Base-by-base conservation (phyloP, 768 basidiomycete genomes). In the Hirschioporus abietinus region DNA sequence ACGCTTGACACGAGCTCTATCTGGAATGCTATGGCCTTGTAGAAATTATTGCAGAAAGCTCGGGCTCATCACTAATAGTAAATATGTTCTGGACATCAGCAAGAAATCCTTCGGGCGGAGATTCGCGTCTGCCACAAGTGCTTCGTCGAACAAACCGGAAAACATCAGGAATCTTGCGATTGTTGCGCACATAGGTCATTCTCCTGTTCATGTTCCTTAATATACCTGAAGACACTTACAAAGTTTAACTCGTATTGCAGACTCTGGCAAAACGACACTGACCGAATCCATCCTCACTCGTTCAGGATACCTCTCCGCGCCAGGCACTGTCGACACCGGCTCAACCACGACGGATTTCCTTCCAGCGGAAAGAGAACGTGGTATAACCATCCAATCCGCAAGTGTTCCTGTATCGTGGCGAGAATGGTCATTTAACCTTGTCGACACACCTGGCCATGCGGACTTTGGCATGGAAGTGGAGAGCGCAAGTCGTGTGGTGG, bases 381-480 rank as follows among this genome's bases (percentile, higher is more conserved):
- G 93, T 7, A 96, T 96, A 68, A 96, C 94, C 3, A 92, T 96
- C 67, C 94, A 95, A 72, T 93, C 92, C 24, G 94, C 93, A 15
- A 94, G 92, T 77, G 93, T 95, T 67, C 93, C 93, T 1, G 91
- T 93, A 52, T 83, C 84, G 73, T 94, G 93, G 93, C 89, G 88
- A 74, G 76, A 88, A 65, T 92, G 91, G 90, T 87, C 84, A 1
- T 90, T 92, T 77, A 96, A 95, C 73, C 84, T 96, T 60, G 88
- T 95, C 60, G 94, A 96, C 72, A 95, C 93, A 2, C 93, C 93
- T 18, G 93, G 93, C 36, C 93, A 96, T 77, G 94, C 92, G 5
- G 93, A 96, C 75, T 96, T 96, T 77, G 93, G 93, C n/a, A 95
- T 95, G 93, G 93, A 96, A 72, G 94, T 96, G 27, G 94, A 95